Evolutionary conservation across 2,329 filamentous ascomycete genomes (phyloP), one percentile per base, ranked within the genome.

Genomic region (Aspergillus candidus): DNA sequence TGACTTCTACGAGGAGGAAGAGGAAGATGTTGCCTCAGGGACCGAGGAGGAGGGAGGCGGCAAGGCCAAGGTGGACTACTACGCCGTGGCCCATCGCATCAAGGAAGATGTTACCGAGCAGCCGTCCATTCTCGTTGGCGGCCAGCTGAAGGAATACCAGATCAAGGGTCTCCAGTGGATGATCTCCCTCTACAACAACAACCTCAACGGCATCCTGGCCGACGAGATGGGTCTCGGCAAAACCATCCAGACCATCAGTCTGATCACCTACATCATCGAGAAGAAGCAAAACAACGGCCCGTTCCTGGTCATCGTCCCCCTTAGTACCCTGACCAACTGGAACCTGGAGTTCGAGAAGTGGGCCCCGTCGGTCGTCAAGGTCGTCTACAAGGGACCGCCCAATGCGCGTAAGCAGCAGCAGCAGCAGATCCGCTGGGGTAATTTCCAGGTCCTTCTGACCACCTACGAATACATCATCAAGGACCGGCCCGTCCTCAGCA

Each of bases 401-500:
- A 86, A 84, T 49, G 76, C 83, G 40, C 84, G 93, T 60, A 97
- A 96, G 67, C 79, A 84, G 57, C 89, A 94, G 45, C 90, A 96
- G 63, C 85, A 95, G 54, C 88, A 89, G 67, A 94, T 98, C 56
- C 88, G 93, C 40, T 91, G 88, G 69, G 90, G 91, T 38, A 82
- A 87, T 44, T 98, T 98, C 78, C 93, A 98, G 67, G 93, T 98
- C 38, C 74, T 98, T 10, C 78, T 98, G 46, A 98, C 93, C 2
- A 98, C 93, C 0, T 98, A 98, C 71, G 93, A 98, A 67, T 98
- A 97, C 72, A 94, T 98, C 70, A 98, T 98, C 79, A 98, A 97
- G 72, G 93, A 98, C 62, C 83, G 93, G 31, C 91, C 91, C 0
- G 77, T 98, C 55, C 73, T 98, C 11, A 94, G 88, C 75, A 97